Conservation (phyloP, 1,139 yeast genomes). For the Geotrichum siamense region DNA sequence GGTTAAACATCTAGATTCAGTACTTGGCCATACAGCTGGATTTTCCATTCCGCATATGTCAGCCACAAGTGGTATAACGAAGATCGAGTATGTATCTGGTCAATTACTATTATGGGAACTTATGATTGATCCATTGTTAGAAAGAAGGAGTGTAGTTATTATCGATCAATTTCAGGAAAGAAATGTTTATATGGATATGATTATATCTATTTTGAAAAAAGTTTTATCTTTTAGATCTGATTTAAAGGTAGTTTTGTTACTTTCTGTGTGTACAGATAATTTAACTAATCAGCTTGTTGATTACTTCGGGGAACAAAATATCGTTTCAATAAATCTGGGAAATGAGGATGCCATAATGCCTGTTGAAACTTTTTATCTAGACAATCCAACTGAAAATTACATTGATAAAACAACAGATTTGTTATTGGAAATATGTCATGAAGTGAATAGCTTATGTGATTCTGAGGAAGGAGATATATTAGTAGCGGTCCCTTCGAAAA, state of each 20-base stretch:
- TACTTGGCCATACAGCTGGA: slow-evolving; percentile 33
- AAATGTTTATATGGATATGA: slow-evolving; percentile 65
- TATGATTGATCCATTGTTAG: slow-evolving; percentile 54
- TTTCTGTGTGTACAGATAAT: slow-evolving; percentile 7
- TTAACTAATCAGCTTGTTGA: slow-evolving; percentile 33
- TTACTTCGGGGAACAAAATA: slow-evolving; percentile 40
- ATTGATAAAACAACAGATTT: slow-evolving; percentile 68
- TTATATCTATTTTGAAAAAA: slow-evolving; percentile 62
- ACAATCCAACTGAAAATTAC: slow-evolving; percentile 70
- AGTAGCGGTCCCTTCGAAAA: slow-evolving; percentile 78
- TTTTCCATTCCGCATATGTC: slow-evolving; percentile 65
- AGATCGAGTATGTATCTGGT: slow-evolving; percentile 67
- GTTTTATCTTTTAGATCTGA: slow-evolving; percentile 24
- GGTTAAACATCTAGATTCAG: slow-evolving; percentile 8
- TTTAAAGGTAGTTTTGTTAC: slow-evolving; percentile 7
- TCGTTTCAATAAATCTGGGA: slow-evolving; percentile 20
- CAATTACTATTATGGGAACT: slow-evolving; percentile 72
- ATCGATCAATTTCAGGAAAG: slow-evolving; percentile 91
- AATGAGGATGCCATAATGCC: slow-evolving; percentile 36
- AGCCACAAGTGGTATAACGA: slow-evolving; percentile 46
- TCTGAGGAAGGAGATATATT: slow-evolving; percentile 76
- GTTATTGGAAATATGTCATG: slow-evolving; percentile 62
- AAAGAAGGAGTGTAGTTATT: slow-evolving; percentile 60
- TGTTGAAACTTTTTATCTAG: slow-evolving; percentile 65
- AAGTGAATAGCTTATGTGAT: slow-evolving; percentile 44